Evolutionary conservation across 2,329 filamentous ascomycete genomes (phyloP).

Genomic region (Fusarium nygamai): DNA sequence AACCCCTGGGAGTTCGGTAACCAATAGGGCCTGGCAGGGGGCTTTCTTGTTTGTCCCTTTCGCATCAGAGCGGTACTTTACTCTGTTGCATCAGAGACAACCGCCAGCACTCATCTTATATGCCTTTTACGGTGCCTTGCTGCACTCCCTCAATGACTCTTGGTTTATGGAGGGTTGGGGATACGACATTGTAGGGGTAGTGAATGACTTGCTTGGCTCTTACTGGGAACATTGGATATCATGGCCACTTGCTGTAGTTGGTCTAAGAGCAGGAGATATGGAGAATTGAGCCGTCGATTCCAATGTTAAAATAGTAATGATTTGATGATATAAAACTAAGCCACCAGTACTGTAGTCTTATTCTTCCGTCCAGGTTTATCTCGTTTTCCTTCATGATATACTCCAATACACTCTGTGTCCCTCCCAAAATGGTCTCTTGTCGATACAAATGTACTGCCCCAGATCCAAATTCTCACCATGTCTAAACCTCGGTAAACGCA

Average conservation of each 20-base stretch:
- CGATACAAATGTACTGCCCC: too few relatives aligned
- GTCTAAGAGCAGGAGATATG: not conserved
- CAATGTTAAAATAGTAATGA: not conserved
- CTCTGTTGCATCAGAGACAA: not conserved
- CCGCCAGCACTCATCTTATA: not conserved
- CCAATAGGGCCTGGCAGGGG: not conserved
- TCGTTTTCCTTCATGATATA: not conserved
- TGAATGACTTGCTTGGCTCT: not conserved
- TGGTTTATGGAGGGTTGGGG: slow-evolving; percentile 20
- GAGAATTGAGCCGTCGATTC: too few relatives aligned
- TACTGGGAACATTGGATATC: slow-evolving; percentile 13
- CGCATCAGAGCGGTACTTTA: not conserved
- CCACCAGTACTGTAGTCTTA: not conserved
- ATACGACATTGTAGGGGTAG: slow-evolving; percentile 1
- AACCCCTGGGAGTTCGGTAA: accelerated
- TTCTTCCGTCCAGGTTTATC: not conserved
- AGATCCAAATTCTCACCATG: not conserved
- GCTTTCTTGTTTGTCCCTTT: not conserved
- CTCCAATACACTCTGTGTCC: too few relatives aligned
- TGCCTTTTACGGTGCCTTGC: not conserved
- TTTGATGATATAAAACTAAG: not conserved
- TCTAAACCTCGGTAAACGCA: not conserved
- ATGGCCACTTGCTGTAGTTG: not conserved
- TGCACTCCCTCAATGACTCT: not conserved
- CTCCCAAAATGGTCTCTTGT: too few relatives aligned